These are phyloP conservation scores for Trichopus zeylanicus DNA, from an alignment of 116 monocot genomes.

Conservation along the genomic window DNA sequence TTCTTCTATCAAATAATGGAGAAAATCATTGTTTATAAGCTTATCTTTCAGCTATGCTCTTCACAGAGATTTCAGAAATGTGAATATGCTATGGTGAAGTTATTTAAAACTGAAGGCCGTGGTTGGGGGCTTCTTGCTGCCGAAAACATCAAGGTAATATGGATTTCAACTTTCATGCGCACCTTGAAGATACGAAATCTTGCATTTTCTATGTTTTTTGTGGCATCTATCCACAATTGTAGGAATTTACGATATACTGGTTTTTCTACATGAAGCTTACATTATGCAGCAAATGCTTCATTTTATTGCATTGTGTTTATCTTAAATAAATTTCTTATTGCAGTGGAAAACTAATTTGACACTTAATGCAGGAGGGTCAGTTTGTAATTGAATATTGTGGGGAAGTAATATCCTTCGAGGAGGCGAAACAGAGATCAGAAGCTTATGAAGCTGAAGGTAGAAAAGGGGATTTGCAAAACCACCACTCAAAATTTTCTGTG, in stretches of 20 bases:
- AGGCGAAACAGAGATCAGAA: slow-evolving; percentile 69
- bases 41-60: neutral
- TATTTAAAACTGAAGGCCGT: slow-evolving; percentile 86
- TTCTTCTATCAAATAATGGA: too few species aligned
- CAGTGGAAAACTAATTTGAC: neutral
- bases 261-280: neutral
- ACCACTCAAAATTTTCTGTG: neutral
- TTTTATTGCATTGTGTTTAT: neutral
- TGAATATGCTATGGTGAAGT: slow-evolving; percentile 53
- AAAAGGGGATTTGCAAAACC: neutral
- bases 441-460: slow-evolving; percentile 81
- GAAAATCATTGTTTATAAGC: too few species aligned
- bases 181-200: too few species aligned
- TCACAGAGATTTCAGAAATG: slow-evolving; percentile 96
- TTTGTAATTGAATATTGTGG: slow-evolving; percentile 99
- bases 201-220: too few species aligned
- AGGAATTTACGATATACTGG: neutral
- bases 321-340: neutral
- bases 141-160: slow-evolving; percentile 67
- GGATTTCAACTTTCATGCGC: too few species aligned
- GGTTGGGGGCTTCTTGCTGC: slow-evolving; percentile 95
- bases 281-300: neutral
- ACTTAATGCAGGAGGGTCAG: slow-evolving; percentile 64
- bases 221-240: neutral
- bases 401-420: slow-evolving; percentile 93